Evolutionary conservation across 2,329 filamentous ascomycete genomes (phyloP).

Genomic region (Fusarium xylarioides): DNA sequence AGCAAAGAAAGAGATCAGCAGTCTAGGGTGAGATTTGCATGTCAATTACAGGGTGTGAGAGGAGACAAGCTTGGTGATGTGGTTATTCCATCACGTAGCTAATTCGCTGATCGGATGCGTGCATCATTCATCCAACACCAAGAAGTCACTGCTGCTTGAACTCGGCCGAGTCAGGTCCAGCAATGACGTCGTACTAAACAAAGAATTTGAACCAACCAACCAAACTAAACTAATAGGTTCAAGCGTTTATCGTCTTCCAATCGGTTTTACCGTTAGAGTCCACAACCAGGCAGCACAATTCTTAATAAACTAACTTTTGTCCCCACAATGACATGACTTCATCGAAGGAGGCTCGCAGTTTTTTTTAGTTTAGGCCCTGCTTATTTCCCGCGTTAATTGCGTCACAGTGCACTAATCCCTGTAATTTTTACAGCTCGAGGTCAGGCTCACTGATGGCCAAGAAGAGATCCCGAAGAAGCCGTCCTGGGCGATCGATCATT

Average conservation of each 20-base stretch:
- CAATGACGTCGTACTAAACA: background rate
- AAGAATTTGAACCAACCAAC: background rate
- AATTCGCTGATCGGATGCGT: constrained; percentile 7
- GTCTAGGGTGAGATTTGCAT: background rate
- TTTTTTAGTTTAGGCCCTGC: constrained; percentile 7
- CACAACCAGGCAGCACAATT: constrained; percentile 26
- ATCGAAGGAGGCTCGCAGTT: background rate
- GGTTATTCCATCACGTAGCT: constrained; percentile 1
- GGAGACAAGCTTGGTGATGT: constrained; percentile 1
- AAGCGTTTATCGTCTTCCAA: background rate
- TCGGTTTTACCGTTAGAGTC: background rate
- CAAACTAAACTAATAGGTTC: background rate
- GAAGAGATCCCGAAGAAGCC: background rate
- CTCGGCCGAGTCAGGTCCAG: background rate
- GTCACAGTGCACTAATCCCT: constrained; percentile 9
- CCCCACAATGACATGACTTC: constrained; percentile 20
- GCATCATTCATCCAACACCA: background rate
- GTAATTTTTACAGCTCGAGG: background rate
- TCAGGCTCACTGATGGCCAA: background rate
- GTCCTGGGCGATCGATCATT: constrained; percentile 10
- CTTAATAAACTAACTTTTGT: background rate
- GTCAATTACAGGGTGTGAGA: background rate
- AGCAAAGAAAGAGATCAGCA: background rate
- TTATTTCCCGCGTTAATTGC: constrained; percentile 19
- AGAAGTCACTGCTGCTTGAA: background rate